Conservation (phyloP, 2,329 filamentous ascomycete genomes). For the Sporothrix globosa region DNA sequence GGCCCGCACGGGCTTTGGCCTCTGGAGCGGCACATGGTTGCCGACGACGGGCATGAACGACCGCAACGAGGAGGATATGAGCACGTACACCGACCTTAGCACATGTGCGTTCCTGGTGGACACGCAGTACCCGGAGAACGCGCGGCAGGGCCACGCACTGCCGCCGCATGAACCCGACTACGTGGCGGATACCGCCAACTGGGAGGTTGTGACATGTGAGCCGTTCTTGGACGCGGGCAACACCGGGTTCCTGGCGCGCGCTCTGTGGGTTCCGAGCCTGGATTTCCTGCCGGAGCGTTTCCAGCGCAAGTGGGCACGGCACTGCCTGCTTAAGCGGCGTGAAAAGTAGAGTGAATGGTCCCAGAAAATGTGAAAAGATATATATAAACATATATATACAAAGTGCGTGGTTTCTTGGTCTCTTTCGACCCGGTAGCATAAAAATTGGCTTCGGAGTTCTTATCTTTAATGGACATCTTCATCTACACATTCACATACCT, state of each 20-base stretch:
- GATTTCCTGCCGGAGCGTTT: slow-evolving; percentile 69
- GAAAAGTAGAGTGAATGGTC: neutral
- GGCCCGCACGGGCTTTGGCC: slow-evolving; percentile 67
- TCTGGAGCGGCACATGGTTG: slow-evolving; percentile 83
- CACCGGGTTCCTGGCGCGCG: slow-evolving; percentile 73
- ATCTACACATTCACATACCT: neutral
- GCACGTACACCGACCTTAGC: slow-evolving; percentile 80
- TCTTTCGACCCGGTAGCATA: neutral
- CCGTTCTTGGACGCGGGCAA: slow-evolving; percentile 78
- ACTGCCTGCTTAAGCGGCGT: slow-evolving; percentile 70
- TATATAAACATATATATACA: neutral
- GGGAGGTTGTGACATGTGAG: slow-evolving; percentile 76
- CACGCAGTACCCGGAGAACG: slow-evolving; percentile 70
- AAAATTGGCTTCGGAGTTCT: neutral
- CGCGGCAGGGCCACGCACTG: slow-evolving; percentile 42
- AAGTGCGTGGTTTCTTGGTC: neutral
- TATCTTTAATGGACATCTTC: neutral
- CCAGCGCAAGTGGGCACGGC: slow-evolving; percentile 79
- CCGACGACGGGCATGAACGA: slow-evolving; percentile 88
- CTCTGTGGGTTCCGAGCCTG: slow-evolving; percentile 79
- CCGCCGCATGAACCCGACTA: slow-evolving; percentile 81
- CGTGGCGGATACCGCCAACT: slow-evolving; percentile 69
- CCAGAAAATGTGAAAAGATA: neutral
- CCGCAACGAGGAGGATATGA: slow-evolving; percentile 79
- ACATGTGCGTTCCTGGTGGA: slow-evolving; percentile 86